Conservation (phyloP, 139 green algal genomes). For the Auxenochlorella pyrenoidosa region DNA sequence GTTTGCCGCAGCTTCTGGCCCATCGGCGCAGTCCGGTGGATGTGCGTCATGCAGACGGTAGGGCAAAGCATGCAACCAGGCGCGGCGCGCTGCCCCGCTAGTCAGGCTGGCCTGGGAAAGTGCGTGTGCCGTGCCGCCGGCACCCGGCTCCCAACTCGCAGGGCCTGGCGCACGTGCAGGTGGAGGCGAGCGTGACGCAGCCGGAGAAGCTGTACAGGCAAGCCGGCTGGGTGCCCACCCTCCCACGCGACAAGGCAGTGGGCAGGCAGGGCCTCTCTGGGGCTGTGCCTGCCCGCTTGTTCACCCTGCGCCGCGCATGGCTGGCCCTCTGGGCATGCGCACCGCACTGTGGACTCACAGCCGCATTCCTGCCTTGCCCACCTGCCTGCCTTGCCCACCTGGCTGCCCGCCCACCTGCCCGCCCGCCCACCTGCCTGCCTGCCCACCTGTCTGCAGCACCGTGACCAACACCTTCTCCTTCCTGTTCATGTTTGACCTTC, state of each 20-base stretch:
- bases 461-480: slow-evolving; percentile 73
- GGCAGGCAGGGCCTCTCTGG: no score
- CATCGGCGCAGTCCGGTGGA: no score
- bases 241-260: not conserved
- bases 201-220: slow-evolving; percentile 55
- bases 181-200: slow-evolving; percentile 58
- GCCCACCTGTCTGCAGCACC: not conserved
- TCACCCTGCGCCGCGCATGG: no score
- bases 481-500: slow-evolving; percentile 34
- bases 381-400: not conserved
- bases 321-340: not conserved
- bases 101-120: no score
- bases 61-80: no score
- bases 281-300: not conserved
- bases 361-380: not conserved
- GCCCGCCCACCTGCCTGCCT: not conserved
- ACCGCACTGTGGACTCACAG: not conserved
- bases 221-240: not conserved
- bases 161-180: slow-evolving; percentile 57
- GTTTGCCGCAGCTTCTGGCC: no score
- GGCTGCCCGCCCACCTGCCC: not conserved
- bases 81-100: no score
- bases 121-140: no score
- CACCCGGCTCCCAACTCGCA: slow-evolving; percentile 7
- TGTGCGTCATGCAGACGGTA: no score